These are phyloP conservation scores for Colletotrichum acutatum DNA, from an alignment of 2,329 filamentous ascomycete genomes.

Conservation along the genomic window DNA sequence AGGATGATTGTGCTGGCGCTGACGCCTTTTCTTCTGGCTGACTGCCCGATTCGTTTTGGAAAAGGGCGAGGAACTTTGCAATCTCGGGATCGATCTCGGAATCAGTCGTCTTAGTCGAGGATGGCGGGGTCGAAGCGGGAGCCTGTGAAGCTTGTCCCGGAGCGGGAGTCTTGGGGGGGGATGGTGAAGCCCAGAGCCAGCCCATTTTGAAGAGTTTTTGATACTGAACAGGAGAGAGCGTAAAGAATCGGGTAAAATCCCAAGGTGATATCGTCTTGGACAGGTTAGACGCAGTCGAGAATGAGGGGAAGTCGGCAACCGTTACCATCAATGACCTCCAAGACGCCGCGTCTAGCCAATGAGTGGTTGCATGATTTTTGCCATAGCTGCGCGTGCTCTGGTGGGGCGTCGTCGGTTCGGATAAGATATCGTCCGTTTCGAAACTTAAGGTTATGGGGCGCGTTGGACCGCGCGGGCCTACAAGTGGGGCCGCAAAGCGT, in stretches of 20 bases:
- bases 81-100: constrained; percentile 59
- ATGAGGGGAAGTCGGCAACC: constrained; percentile 31
- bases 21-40: constrained; percentile 39
- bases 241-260: background rate
- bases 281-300: constrained; percentile 1
- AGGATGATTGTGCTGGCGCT: constrained; percentile 36
- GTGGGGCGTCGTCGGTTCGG: constrained; percentile 23
- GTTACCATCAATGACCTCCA: constrained; percentile 29
- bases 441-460: constrained; percentile 1
- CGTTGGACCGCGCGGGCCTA: background rate
- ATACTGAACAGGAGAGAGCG: background rate
- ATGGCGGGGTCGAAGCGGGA: constrained; percentile 37
- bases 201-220: constrained; percentile 58
- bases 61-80: constrained; percentile 63
- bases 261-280: background rate
- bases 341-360: constrained; percentile 30
- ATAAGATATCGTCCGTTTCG: constrained; percentile 21
- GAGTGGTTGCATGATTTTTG: constrained; percentile 33
- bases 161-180: constrained; percentile 44
- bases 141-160: constrained; percentile 39
- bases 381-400: constrained; percentile 6
- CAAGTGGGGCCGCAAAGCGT: constrained; percentile 17
- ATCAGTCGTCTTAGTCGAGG: constrained; percentile 32
- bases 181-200: constrained; percentile 68
- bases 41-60: constrained; percentile 48